A percentile compares a stretch with the other conserved stretches of the same genome.
Evolutionary conservation across 78 protist genomes (phyloP).

Genomic region (Isochrysis galbana): DNA sequence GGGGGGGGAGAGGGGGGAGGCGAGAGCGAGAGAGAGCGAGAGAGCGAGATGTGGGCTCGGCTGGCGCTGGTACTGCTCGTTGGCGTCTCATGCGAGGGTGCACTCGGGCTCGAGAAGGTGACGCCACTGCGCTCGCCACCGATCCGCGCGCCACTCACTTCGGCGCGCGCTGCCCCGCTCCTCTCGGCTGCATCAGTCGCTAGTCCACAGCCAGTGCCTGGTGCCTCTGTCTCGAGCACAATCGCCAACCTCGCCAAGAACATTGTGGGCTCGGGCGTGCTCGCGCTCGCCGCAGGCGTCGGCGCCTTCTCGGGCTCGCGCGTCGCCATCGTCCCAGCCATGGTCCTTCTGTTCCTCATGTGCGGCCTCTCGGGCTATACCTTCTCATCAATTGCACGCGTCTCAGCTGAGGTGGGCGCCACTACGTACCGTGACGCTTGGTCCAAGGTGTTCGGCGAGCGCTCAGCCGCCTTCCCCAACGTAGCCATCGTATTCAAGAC

Average conservation of each 20-base stretch:
- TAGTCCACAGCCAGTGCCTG: too few relatives aligned
- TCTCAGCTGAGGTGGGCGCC: not conserved
- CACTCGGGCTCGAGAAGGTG: too few relatives aligned
- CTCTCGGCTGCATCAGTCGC: too few relatives aligned
- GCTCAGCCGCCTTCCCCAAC: not conserved
- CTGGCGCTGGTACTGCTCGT: too few relatives aligned
- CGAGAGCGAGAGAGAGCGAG: too few relatives aligned
- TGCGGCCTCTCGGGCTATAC: not conserved
- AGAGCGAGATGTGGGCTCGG: too few relatives aligned
- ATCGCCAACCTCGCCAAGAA: not conserved
- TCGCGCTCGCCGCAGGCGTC: conserved; percentile 18
- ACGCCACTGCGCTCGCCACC: too few relatives aligned
- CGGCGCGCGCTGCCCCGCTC: too few relatives aligned
- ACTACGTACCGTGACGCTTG: not conserved
- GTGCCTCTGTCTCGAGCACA: not conserved
- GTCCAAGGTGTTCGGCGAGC: not conserved
- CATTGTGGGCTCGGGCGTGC: conserved; percentile 11
- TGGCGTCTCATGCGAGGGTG: too few relatives aligned
- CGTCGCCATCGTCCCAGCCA: not conserved
- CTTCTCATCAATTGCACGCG: not conserved
- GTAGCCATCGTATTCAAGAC: not conserved
- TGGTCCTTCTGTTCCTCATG: not conserved
- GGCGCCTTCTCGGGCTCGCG: not conserved
- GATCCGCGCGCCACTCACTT: too few relatives aligned
- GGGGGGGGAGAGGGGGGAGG: too few relatives aligned